Base-by-base conservation (phyloP, 2,329 filamentous ascomycete species). In the Proliferodiscus dingleyae region DNA sequence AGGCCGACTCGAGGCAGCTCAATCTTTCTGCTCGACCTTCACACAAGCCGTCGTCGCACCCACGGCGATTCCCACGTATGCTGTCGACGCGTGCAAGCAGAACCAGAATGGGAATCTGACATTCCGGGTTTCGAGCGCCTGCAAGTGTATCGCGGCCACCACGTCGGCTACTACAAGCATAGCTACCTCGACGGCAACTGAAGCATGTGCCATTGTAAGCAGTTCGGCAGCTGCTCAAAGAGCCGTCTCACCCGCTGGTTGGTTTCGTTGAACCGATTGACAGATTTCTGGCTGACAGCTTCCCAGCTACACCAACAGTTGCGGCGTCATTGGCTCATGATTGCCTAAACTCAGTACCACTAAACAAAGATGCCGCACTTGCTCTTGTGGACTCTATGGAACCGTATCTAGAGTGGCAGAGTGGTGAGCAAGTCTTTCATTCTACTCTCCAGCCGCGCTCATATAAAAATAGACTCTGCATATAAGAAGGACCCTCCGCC, bases 401-500 rank as follows among this genome's bases (percentile, higher is more conserved):
- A 24, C 61, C 61, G 10, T 63, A 61, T 38, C 36, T 63, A 5
- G 53, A 61, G 39, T 63, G 56, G 54, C 61, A 63, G 44, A 58
- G 53, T 41, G 58, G 59, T 61, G 45, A 46, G 54, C 24, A 18
- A 38, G 9, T 15, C 2, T 22, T 16, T 22, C 5, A 34, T 3
- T 28, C 13, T 28, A 7, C 7, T 7, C 13, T 13, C 7, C 13
- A 28, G 7, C 26, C 26, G 26, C n/a, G 26, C 26, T 28, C 26
- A 28, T 13, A 7, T 28, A n/a, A 7, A 13, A 18, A 18, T 41
- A 62, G 60, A 62, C 49, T 41, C 52, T 3, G 54, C 50, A 29
- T 59, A 53, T 41, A 65, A 76, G 28, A 74, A 73, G 50, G 62
- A 73, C 41, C 77, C 78, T 3, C 78, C 78, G 0, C 48, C 66